Base-by-base conservation (phyloP, 148 eudicot species). In the Chenopodium album region DNA sequence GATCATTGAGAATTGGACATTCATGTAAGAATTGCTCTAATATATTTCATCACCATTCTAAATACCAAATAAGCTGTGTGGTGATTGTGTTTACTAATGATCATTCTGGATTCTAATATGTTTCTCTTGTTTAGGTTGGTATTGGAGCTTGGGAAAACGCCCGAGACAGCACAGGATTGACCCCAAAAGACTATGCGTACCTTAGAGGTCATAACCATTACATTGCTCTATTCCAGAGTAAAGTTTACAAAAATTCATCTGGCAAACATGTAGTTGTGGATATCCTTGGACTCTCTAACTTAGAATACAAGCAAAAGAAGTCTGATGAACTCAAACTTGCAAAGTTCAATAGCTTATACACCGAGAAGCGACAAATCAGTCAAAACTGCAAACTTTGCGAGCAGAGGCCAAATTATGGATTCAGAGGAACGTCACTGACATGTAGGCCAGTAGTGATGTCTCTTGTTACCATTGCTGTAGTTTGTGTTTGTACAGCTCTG, bases 401-500 rank as follows among this genome's bases (percentile, higher is more conserved):
- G 13, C 85, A 71, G 82, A 95, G 88, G 65, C 74, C 88, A 71
- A 75, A 71, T 59, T 89, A 84, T 76, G 86, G 87, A 26, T 78
- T 75, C 23, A 13, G 76, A 31, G 83, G 88, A 83, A 62, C 90
- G 44, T 87, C 93, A 3, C 60, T 92, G 31, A 73, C 88, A 44
- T 91, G 82, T 80, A 89, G 88, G 79, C 98, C 99, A 3, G 91
- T 89, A 22, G 90, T 97, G 94, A 85, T 97, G 26, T 91, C 99
- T 1, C 87, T 97, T 90, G 88, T 97, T 62, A 87, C 92, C 23
- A 89, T 97, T 65, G 98, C 99, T 46, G 97, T 96, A 31, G 95
- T 92, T 16, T 94, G 99, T 72, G 98, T 97, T 11, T 94, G 99
- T 62, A 92, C 88, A 3, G 98, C 98, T 77, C 82, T 97, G 85